Evolutionary conservation across 176 grass and related monocot species (phyloP).

Genomic region (Rhynchospora breviuscula): DNA sequence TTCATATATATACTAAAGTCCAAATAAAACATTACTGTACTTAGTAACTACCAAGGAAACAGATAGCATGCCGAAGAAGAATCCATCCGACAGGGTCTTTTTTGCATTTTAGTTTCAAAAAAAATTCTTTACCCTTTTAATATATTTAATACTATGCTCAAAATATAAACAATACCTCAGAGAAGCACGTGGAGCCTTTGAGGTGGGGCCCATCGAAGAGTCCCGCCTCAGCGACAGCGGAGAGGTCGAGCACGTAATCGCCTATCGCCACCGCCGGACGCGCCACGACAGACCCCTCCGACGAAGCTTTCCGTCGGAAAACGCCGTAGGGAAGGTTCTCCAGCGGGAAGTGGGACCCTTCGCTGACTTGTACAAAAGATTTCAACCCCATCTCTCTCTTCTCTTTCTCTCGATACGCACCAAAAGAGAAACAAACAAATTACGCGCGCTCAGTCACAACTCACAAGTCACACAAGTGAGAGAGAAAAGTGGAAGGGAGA

Average conservation of each 20-base stretch:
- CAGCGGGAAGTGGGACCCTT: constrained; percentile 79
- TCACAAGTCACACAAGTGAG: neutral
- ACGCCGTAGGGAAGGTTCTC: constrained; percentile 96
- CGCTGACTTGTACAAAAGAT: constrained; percentile 77
- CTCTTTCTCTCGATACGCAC: too few species aligned
- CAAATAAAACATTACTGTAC: neutral
- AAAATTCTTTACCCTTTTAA: neutral
- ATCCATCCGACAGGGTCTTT: too few species aligned
- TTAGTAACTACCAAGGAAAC: neutral
- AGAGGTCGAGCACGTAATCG: constrained; percentile 79
- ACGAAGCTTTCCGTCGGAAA: constrained; percentile 35
- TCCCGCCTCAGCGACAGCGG: constrained; percentile 60
- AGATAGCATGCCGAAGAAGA: too few species aligned
- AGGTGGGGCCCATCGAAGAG: constrained; percentile 79
- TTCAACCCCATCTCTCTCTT: constrained; percentile 35
- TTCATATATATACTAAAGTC: neutral
- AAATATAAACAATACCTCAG: constrained; percentile 41
- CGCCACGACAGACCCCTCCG: constrained; percentile 9
- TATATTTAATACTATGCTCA: neutral
- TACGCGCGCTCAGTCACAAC: neutral
- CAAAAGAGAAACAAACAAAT: neutral
- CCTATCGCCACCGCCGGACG: constrained; percentile 85
- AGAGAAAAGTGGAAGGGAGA: neutral
- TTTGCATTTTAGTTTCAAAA: neutral
- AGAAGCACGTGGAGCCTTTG: constrained; percentile 59